Evolutionary conservation across 2,329 filamentous ascomycete species (phyloP).

Genomic region (Talaromyces funiculosus): DNA sequence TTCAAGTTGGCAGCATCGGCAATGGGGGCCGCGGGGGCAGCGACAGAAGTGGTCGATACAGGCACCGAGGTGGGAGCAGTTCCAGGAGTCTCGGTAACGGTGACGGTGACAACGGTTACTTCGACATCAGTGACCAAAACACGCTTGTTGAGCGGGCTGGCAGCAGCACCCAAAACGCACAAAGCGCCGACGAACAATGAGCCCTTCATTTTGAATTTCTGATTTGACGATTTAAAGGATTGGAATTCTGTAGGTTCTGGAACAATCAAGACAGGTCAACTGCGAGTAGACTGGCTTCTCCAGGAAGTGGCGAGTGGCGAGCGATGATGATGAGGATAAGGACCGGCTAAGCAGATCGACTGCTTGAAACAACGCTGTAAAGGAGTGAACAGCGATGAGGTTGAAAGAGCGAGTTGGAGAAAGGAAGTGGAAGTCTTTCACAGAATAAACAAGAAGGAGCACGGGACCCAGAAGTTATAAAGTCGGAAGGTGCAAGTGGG

Average conservation of each 20-base stretch:
- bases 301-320: constrained; percentile 4
- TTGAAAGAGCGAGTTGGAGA: neutral
- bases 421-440: constrained; percentile 3
- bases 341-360: constrained; percentile 11
- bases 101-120: constrained; percentile 13
- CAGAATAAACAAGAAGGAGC: neutral
- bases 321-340: neutral
- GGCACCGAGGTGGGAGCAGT: neutral
- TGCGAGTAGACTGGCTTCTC: neutral
- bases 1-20: neutral
- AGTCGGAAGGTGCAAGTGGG: neutral
- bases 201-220: constrained; percentile 7
- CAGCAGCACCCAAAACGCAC: constrained; percentile 13
- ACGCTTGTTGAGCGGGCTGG: constrained; percentile 10
- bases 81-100: constrained; percentile 7
- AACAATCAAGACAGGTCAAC: neutral
- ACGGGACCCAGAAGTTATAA: neutral
- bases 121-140: constrained; percentile 11
- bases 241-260: too few relatives aligned
- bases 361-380: constrained; percentile 13
- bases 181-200: constrained; percentile 10
- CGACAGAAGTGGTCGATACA: neutral
- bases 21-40: neutral
- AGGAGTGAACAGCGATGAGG: constrained; percentile 13
- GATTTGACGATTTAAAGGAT: neutral